A percentile compares a stretch with the other conserved stretches of the same genome.
phyloP scores from a whole-genome alignment of 352 stramenopile species.

The Phytophthora fragariaefolia region DNA sequence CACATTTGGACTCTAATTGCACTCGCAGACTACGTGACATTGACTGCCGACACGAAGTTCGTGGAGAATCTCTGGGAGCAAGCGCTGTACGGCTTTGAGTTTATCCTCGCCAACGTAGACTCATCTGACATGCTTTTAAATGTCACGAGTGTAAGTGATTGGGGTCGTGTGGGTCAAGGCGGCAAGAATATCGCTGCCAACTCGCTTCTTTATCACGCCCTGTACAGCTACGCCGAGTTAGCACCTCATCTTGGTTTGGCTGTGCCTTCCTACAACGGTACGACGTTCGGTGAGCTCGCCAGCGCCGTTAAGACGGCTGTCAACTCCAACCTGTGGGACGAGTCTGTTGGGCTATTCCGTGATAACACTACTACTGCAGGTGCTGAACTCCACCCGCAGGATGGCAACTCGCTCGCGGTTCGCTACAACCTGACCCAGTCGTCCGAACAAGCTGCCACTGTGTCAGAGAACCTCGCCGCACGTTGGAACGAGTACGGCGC shows the following conservation, averaged over 20 bases:
- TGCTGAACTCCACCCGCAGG: constrained; percentile 32
- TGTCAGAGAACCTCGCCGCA: constrained; percentile 25
- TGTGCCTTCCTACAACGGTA: constrained; percentile 26
- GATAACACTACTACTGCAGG: constrained; percentile 42
- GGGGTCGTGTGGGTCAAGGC: constrained; percentile 41
- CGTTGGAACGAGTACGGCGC: constrained; percentile 45
- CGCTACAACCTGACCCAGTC: constrained; percentile 42
- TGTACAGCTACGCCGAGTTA: constrained; percentile 27
- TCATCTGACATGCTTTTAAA: constrained; percentile 31
- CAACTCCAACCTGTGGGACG: constrained; percentile 45
- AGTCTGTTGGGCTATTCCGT: constrained; percentile 24
- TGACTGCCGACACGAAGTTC: constrained; percentile 32
- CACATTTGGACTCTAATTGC: constrained; percentile 51
- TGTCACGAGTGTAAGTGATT: constrained; percentile 36
- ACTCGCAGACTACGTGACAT: constrained; percentile 37
- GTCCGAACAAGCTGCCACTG: constrained; percentile 17
- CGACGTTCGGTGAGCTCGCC: constrained; percentile 29
- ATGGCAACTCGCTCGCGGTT: constrained; percentile 42
- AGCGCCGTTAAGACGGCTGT: constrained; percentile 31
- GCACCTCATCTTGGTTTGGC: constrained; percentile 20
- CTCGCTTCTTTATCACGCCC: constrained; percentile 39
- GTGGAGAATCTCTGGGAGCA: constrained; percentile 33
- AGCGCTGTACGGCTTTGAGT: constrained; percentile 37
- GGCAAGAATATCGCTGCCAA: constrained; percentile 52
- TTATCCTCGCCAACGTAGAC: constrained; percentile 41